Percentiles rank a stretch among this genome's conserved stretches.
Evolutionary conservation across 2,329 filamentous ascomycete species (phyloP).

Genomic region (Trichoderma gracile): DNA sequence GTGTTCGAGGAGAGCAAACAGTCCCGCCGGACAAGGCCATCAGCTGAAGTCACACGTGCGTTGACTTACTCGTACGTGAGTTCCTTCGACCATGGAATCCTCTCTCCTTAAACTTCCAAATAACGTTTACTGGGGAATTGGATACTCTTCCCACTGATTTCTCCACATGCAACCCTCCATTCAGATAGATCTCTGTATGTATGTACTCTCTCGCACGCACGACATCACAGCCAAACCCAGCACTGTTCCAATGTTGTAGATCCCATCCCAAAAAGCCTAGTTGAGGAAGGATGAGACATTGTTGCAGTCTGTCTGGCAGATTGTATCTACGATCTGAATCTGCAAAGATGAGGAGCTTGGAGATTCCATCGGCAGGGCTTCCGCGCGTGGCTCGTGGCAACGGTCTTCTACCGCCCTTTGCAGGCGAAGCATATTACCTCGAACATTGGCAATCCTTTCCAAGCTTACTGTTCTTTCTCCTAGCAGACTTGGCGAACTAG

Average conservation of each 20-base stretch:
- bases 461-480: background rate
- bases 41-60: background rate
- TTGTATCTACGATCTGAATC: background rate
- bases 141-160: background rate
- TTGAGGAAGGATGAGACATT: background rate
- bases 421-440: background rate
- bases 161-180: background rate
- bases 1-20: background rate
- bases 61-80: background rate
- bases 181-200: background rate
- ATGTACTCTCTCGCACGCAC: background rate
- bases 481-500: background rate
- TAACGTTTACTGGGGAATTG: background rate
- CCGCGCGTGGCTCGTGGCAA: background rate
- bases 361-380: background rate
- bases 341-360: background rate
- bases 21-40: background rate
- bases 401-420: background rate
- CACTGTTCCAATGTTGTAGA: background rate
- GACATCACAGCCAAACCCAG: background rate
- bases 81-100: background rate
- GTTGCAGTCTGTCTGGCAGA: constrained; percentile 4
- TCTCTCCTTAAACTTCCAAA: background rate
- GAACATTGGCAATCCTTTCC: background rate
- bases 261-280: background rate